phyloP scores from a whole-genome alignment of 192 early-diverging fungal genomes.

The Chytriomyces confervae region DNA sequence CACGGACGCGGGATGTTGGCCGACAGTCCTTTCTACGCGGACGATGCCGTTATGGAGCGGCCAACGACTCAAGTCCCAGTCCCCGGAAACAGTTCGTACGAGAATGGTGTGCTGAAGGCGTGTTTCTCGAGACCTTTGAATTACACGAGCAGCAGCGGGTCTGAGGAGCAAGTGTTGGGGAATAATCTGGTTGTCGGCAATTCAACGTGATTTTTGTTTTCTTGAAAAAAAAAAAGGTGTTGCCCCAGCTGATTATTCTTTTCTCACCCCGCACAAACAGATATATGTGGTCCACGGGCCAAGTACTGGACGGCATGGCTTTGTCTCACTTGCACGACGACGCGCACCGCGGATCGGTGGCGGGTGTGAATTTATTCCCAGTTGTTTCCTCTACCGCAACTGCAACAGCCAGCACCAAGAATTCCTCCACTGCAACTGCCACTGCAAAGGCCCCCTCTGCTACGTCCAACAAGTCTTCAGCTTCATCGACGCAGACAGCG shows the following conservation, averaged over 20 bases:
- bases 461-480: no score
- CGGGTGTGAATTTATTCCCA: background rate
- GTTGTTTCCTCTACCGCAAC: no score
- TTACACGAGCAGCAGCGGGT: no score
- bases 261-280: background rate
- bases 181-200: no score
- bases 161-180: no score
- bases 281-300: slow-evolving; percentile 14
- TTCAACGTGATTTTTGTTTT: no score
- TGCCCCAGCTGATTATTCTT: background rate
- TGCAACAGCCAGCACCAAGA: no score
- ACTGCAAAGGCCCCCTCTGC: no score
- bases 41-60: no score
- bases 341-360: background rate
- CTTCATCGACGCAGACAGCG: no score
- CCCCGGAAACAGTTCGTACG: background rate
- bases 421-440: no score
- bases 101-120: background rate
- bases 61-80: background rate
- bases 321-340: background rate
- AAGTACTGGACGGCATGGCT: background rate
- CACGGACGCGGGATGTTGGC: background rate
- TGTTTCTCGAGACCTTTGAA: background rate
- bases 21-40: no score
- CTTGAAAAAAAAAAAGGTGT: background rate